Conservation (phyloP, 176 grass and related monocot species). For the Poa pratensis region DNA sequence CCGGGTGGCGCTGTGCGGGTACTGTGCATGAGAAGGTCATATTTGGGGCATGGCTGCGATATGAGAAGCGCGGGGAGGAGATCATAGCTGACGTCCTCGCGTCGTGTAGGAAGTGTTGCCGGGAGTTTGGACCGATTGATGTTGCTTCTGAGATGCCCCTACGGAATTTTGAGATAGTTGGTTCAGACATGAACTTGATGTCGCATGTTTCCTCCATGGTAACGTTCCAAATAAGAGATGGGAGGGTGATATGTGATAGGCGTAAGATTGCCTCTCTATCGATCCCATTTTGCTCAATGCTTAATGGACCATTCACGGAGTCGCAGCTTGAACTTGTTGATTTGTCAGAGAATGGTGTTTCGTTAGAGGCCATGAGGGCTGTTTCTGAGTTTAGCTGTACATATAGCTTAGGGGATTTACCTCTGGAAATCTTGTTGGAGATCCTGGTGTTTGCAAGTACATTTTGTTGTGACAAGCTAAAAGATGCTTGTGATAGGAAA, state of each 20-base stretch:
- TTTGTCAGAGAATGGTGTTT: conserved; percentile 87
- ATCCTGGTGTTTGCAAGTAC: conserved; percentile 82
- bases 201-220: conserved; percentile 51
- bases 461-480: conserved; percentile 90
- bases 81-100: conserved; percentile 72
- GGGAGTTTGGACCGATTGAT: conserved; percentile 69
- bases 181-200: conserved; percentile 8
- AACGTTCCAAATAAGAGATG: conserved; percentile 75
- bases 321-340: conserved; percentile 85
- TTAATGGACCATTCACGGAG: conserved; percentile 91
- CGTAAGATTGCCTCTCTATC: conserved; percentile 80
- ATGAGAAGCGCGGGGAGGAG: conserved; percentile 80
- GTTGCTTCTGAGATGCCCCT: conserved; percentile 64
- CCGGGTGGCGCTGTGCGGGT: conserved; percentile 61
- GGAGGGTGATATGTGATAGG: conserved; percentile 75
- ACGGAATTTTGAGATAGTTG: conserved; percentile 43
- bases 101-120: conserved; percentile 74
- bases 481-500: conserved; percentile 84
- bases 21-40: conserved; percentile 83
- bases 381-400: conserved; percentile 70
- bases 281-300: conserved; percentile 83
- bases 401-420: conserved; percentile 57
- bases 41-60: conserved; percentile 75
- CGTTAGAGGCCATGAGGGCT: conserved; percentile 67
- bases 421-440: conserved; percentile 78